A percentile compares a stretch with the other conserved stretches of the same genome.
Evolutionary conservation across 2,329 filamentous ascomycete genomes (phyloP).

Genomic region (Colletotrichum trifolii): DNA sequence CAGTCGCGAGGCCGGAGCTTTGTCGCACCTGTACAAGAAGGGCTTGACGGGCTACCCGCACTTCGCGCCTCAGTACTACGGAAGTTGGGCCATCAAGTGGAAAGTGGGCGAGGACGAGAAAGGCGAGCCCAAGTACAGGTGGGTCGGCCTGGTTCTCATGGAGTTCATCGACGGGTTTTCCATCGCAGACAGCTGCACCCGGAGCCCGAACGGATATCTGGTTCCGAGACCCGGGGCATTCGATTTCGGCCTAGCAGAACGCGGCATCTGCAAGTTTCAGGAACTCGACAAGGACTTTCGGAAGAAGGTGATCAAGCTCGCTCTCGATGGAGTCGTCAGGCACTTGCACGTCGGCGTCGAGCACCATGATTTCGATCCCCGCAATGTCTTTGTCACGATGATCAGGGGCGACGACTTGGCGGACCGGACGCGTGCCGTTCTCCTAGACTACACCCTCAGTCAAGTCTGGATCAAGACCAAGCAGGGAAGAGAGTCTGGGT

Average conservation of each 20-base stretch:
- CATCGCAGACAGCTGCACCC: background rate
- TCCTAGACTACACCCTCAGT: background rate
- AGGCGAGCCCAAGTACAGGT: background rate
- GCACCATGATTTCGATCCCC: background rate
- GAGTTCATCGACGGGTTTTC: background rate
- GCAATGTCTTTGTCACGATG: background rate
- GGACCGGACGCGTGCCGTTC: background rate
- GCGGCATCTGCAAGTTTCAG: background rate
- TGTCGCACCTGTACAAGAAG: background rate
- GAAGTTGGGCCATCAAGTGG: background rate
- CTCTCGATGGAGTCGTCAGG: background rate
- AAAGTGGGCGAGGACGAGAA: background rate
- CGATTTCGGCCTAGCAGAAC: background rate
- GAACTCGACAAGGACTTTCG: background rate
- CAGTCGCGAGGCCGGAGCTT: background rate
- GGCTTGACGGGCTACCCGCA: slow-evolving; percentile 3
- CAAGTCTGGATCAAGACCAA: background rate
- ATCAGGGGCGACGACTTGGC: background rate
- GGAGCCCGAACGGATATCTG: background rate
- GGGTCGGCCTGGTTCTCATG: background rate
- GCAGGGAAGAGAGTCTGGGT: background rate
- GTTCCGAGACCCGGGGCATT: background rate
- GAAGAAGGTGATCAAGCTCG: background rate
- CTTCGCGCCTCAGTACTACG: slow-evolving; percentile 7
- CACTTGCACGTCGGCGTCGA: background rate